Base-by-base conservation (phyloP, 2,329 filamentous ascomycete genomes). In the Xylariaceae sp. region DNA sequence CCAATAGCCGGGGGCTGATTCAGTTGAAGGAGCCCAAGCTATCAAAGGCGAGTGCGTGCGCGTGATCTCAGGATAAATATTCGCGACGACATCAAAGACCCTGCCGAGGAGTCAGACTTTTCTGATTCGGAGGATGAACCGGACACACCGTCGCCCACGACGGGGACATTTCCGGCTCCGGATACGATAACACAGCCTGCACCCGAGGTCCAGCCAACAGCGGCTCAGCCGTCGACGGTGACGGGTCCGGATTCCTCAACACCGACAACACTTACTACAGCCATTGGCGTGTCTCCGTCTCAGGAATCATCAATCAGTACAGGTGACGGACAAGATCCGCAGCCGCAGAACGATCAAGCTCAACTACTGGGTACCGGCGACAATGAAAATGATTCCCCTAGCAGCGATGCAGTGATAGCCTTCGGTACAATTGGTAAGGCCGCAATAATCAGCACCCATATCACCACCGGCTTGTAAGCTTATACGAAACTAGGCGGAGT, bases 361-460 rank as follows among this genome's bases (percentile, higher is more conserved):
- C 9, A 46, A 12, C 54, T 51, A 48, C 54, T 57, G 14, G 45
- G 56, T 10, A 32, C 47, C 48, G 53, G 43, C 20, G 51, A 57
- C 41, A 16, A n/a, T 26, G 51, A 40, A 1, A 21, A 7, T 26
- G 20, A 19, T 18, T 44, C 10, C 7, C 46, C 51, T 42, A 52
- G 54, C 18, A 55, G 29, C n/a, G 52, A 49, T 2, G 60, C 45
- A 12, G 50, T 52, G 23, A 62, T 62, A 54, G 60, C 60, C 16
- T 37, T 60, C 21, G 60, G 60, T 43, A 46, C 52, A 57, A 23
- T 62, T 45, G 60, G 60, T 60, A 60, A 62, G 59, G 18, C 1
- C 43, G 32, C 20, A 46, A 10, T 45, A 16, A 10, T 18, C 40
- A 49, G 14, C 2, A 12, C 23, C 16, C 2, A 14, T 37, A 23